A percentile compares a stretch with the other conserved stretches of the same genome.
phyloP scores from a whole-genome alignment of 768 basidiomycete species.

The Termitomyces titanicus region DNA sequence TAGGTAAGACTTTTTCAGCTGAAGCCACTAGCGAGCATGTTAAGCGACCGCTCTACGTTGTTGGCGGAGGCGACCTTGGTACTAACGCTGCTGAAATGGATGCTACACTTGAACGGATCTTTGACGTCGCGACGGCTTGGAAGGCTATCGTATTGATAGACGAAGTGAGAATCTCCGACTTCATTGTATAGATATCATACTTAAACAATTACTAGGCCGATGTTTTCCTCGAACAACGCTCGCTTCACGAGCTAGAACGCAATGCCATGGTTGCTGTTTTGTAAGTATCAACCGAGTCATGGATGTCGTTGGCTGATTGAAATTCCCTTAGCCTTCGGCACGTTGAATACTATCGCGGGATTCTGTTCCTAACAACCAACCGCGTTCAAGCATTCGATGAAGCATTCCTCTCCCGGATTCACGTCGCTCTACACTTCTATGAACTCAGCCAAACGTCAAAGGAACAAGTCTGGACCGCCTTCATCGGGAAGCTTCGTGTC shows the following conservation, averaged over 20 bases:
- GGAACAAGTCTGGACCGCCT: slow-evolving; percentile 61
- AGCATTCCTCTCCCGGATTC: slow-evolving; percentile 66
- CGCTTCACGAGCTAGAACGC: slow-evolving; percentile 57
- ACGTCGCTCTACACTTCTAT: slow-evolving; percentile 62
- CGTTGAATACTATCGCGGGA: slow-evolving; percentile 54
- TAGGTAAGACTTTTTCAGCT: slow-evolving; percentile 56
- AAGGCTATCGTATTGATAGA: slow-evolving; percentile 58
- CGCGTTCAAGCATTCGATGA: slow-evolving; percentile 60
- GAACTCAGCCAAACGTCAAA: slow-evolving; percentile 51
- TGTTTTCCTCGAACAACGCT: slow-evolving; percentile 70
- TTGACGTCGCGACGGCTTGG: slow-evolving; percentile 56
- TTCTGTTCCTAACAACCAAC: slow-evolving; percentile 56
- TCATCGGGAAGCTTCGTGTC: slow-evolving; percentile 45
- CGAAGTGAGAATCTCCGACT: slow-evolving; percentile 28
- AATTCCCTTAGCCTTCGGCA: slow-evolving; percentile 43
- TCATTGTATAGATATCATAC: neutral
- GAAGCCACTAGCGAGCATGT: slow-evolving; percentile 59
- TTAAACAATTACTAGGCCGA: slow-evolving; percentile 40
- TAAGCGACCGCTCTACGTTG: slow-evolving; percentile 46
- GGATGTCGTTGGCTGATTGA: slow-evolving; percentile 15
- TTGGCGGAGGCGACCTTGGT: slow-evolving; percentile 55
- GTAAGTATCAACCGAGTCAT: slow-evolving; percentile 22
- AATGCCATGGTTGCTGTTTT: slow-evolving; percentile 76
- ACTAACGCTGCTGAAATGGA: slow-evolving; percentile 44
- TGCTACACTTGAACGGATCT: slow-evolving; percentile 38